A percentile compares a stretch with the other conserved stretches of the same genome.
Conservation (phyloP, 2,329 filamentous ascomycete genomes). For the Aspergillus texensis region DNA sequence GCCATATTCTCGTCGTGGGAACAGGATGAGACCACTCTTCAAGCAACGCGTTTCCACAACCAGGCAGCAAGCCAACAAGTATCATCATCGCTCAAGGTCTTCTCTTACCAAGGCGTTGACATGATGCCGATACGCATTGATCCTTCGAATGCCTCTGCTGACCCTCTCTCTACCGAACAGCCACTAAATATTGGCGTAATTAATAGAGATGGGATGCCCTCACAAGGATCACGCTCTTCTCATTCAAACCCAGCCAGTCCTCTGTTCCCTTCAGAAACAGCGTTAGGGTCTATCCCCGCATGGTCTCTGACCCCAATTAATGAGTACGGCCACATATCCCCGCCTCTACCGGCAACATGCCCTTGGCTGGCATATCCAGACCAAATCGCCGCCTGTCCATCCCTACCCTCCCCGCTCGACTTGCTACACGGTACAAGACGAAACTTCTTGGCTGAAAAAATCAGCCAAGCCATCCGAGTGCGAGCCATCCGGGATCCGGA, state of each 20-base stretch:
- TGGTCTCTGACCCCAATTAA: not conserved
- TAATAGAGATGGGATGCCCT: not conserved
- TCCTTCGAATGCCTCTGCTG: not conserved
- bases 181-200: not conserved
- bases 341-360: not conserved
- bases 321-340: not conserved
- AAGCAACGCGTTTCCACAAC: too few species aligned
- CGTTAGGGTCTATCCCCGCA: not conserved
- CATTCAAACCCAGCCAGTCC: not conserved
- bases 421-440: slow-evolving; percentile 17
- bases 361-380: slow-evolving; percentile 7
- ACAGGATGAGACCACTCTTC: not conserved
- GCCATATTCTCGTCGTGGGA: not conserved
- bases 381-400: slow-evolving; percentile 9
- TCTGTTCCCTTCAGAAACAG: not conserved
- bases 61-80: not conserved
- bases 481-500: slow-evolving; percentile 14
- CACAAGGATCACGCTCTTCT: not conserved
- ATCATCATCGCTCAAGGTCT: not conserved
- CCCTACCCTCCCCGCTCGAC: slow-evolving; percentile 11
- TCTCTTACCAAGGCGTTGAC: not conserved
- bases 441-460: slow-evolving; percentile 14
- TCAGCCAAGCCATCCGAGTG: slow-evolving; percentile 5
- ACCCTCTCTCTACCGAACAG: not conserved
- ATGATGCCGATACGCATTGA: not conserved